Conservation (phyloP, 1,284 basidiomycete genomes). For the Irpex lacteus region DNA sequence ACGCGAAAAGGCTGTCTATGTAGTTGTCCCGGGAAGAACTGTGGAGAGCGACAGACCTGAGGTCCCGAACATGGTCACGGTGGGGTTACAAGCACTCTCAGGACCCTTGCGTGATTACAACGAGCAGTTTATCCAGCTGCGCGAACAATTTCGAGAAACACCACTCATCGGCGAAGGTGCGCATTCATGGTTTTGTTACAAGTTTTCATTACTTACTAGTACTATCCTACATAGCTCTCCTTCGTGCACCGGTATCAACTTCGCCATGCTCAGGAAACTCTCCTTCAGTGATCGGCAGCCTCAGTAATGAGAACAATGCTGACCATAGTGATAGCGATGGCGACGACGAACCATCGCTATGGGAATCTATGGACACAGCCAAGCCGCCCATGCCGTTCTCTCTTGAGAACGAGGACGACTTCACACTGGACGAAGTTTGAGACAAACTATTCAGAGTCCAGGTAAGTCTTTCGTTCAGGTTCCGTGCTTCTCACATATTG, state of each 20-base stretch:
- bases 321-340: no score
- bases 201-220: background rate
- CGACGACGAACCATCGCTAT: background rate
- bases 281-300: no score
- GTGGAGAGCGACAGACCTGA: slow-evolving; percentile 7
- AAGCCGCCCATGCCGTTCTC: background rate
- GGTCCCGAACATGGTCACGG: slow-evolving; percentile 11
- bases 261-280: no score
- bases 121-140: slow-evolving; percentile 5
- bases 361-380: no score
- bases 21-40: slow-evolving; percentile 9
- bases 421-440: background rate
- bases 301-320: background rate
- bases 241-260: background rate
- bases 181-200: background rate
- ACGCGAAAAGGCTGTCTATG: slow-evolving; percentile 11
- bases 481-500: background rate
- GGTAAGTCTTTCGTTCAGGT: background rate
- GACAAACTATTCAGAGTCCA: background rate
- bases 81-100: slow-evolving; percentile 6
- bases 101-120: slow-evolving; percentile 18
- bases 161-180: background rate
- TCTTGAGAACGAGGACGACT: background rate
- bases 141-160: background rate
- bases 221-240: background rate